A percentile compares a stretch with the other conserved stretches of the same genome.
Conservation (phyloP, 257 asterid species). For the Petunia secreta region DNA sequence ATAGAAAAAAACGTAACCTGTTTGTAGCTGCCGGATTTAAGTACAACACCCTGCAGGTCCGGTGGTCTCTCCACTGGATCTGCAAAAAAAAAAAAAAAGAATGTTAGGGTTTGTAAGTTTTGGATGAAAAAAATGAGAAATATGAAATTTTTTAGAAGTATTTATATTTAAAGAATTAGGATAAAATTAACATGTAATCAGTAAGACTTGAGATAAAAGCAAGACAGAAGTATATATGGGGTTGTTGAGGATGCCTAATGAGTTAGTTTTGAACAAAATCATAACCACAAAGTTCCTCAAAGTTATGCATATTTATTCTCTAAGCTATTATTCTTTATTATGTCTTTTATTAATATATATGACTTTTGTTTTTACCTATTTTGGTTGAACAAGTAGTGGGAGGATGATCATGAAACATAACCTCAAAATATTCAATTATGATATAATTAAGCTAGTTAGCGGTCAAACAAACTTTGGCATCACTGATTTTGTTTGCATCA, state of each 20-base stretch:
- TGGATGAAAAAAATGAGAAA: too few species aligned
- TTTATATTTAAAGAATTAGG: too few species aligned
- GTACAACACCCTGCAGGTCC: too few species aligned
- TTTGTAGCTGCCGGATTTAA: too few species aligned
- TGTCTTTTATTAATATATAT: neutral
- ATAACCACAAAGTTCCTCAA: constrained; percentile 5
- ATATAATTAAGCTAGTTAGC: neutral
- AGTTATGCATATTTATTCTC: constrained; percentile 11
- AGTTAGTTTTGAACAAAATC: constrained; percentile 10
- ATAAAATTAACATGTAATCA: neutral
- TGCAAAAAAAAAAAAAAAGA: too few species aligned
- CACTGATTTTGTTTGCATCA: constrained; percentile 37
- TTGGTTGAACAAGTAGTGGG: constrained; percentile 13
- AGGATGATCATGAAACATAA: neutral
- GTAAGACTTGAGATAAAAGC: constrained; percentile 1
- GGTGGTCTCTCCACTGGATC: too few species aligned
- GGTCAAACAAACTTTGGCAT: constrained; percentile 24
- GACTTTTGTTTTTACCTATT: neutral
- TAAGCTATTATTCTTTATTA: too few species aligned
- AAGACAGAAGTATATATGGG: neutral
- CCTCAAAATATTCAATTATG: neutral
- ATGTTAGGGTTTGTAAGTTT: too few species aligned
- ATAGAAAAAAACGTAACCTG: too few species aligned
- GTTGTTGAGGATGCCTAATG: constrained; percentile 24
- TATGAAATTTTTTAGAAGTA: too few species aligned